phyloP scores from a whole-genome alignment of 768 basidiomycete genomes.

The Lactarius hengduanensis region DNA sequence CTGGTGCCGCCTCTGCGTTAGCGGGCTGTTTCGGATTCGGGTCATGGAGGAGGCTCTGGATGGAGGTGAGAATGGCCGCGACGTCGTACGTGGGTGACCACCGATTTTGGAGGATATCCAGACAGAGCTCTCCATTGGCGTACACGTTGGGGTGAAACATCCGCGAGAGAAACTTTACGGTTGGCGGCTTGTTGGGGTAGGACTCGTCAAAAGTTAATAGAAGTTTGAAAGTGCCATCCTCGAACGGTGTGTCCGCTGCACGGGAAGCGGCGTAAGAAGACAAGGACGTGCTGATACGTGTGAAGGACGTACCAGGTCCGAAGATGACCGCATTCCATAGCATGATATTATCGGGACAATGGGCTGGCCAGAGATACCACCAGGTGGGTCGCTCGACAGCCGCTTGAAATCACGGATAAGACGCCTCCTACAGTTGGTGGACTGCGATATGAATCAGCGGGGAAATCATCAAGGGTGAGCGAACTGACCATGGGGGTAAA shows the following conservation, averaged over 20 bases:
- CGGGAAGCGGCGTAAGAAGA: conserved; percentile 8
- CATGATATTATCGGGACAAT: conserved; percentile 98
- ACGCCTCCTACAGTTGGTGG: conserved; percentile 90
- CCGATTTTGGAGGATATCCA: conserved; percentile 97
- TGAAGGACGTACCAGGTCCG: conserved; percentile 73
- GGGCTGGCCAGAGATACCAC: conserved; percentile 95
- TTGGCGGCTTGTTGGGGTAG: conserved; percentile 98
- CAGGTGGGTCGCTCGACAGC: conserved; percentile 90
- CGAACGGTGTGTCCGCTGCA: conserved; percentile 95
- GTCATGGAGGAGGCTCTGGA: conserved; percentile 94
- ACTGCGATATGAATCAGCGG: conserved; percentile 46
- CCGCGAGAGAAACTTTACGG: conserved; percentile 92
- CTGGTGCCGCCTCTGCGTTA: conserved; percentile 97
- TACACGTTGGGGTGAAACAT: conserved; percentile 99
- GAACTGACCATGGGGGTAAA: conserved; percentile 28
- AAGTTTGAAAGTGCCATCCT: conserved; percentile 98
- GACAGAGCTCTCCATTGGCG: conserved; percentile 95
- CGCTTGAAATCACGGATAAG: conserved; percentile 98
- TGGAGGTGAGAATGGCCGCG: conserved; percentile 94
- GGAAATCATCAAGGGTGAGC: neutral
- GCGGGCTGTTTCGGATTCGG: conserved; percentile 98
- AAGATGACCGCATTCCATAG: conserved; percentile 99
- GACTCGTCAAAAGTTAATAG: conserved; percentile 94
- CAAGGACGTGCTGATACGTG: neutral
- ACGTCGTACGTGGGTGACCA: conserved; percentile 99